Percentiles rank a stretch among this genome's conserved stretches.
Conservation (phyloP, 768 basidiomycete genomes). For the Hericium rajendrae region DNA sequence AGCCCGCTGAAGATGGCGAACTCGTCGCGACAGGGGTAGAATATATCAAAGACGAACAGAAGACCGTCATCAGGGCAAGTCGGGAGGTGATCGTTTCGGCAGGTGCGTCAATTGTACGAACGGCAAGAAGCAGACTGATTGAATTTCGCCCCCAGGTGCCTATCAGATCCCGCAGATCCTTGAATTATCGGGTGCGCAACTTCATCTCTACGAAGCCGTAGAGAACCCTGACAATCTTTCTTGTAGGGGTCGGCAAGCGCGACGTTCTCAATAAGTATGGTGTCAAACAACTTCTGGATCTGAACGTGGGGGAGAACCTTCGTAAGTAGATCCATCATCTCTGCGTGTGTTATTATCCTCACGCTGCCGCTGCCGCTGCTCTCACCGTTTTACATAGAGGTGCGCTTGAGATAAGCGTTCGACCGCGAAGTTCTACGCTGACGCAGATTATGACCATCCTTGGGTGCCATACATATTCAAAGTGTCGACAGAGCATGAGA, state of each 20-base stretch:
- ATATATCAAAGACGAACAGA: not conserved
- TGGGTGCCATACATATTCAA: not conserved
- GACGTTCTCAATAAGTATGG: not conserved
- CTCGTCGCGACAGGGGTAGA: not conserved
- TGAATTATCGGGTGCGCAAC: not conserved
- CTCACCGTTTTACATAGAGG: not conserved
- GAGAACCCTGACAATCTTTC: not conserved
- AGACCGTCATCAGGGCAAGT: not conserved
- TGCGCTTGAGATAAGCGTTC: not conserved
- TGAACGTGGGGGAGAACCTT: not conserved
- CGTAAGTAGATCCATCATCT: not conserved
- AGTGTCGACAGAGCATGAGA: not conserved
- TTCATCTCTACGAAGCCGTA: not conserved
- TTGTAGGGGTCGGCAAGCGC: not conserved
- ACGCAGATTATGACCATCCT: not conserved
- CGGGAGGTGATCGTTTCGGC: not conserved
- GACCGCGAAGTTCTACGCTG: not conserved
- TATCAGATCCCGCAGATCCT: not conserved
- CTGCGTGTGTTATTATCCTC: not conserved
- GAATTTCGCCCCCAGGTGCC: not conserved
- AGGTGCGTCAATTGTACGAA: not conserved
- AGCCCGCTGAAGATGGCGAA: not conserved
- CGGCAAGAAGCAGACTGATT: not conserved
- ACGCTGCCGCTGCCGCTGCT: not conserved
- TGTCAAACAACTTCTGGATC: not conserved